A percentile compares a stretch with the other conserved stretches of the same genome.
These are phyloP conservation scores for Rhododendron molle DNA, from an alignment of 148 eudicot genomes.

Conservation along the genomic window DNA sequence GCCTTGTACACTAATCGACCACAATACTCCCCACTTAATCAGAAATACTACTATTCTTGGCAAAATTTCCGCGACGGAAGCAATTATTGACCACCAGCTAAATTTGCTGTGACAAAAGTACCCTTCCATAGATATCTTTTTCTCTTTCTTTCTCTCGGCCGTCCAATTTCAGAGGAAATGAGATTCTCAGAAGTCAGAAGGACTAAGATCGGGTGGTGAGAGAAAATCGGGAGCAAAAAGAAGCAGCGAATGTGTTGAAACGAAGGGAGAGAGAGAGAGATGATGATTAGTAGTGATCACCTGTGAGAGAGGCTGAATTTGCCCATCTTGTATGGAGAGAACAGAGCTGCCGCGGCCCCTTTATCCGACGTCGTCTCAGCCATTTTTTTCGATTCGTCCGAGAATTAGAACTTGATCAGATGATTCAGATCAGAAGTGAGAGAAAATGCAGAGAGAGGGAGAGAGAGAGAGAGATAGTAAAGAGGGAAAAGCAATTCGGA, in stretches of 20 bases:
- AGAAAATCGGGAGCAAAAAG: not conserved
- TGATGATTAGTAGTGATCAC: conserved; percentile 4
- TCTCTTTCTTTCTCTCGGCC: not conserved
- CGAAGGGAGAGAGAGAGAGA: conserved; percentile 15
- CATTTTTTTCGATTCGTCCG: not conserved
- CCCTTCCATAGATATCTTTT: not conserved
- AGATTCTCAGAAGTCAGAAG: not conserved
- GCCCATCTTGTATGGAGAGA: conserved; percentile 61
- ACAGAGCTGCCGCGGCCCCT: conserved; percentile 31
- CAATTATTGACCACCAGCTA: not conserved
- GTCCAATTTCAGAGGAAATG: not conserved
- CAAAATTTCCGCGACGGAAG: not conserved
- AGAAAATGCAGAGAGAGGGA: not conserved
- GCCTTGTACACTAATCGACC: not conserved
- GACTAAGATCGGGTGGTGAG: not conserved
- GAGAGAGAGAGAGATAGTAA: no score
- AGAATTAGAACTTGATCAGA: not conserved
- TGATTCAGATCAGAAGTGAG: not conserved
- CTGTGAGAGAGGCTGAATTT: conserved; percentile 57
- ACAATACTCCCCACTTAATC: no score
- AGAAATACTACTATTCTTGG: no score
- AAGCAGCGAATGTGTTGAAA: not conserved
- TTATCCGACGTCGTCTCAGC: conserved; percentile 14
- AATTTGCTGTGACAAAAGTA: not conserved
- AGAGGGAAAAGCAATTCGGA: not conserved